Evolutionary conservation across 2,329 filamentous ascomycete genomes (phyloP).

Genomic region (Teratosphaeria nubilosa): DNA sequence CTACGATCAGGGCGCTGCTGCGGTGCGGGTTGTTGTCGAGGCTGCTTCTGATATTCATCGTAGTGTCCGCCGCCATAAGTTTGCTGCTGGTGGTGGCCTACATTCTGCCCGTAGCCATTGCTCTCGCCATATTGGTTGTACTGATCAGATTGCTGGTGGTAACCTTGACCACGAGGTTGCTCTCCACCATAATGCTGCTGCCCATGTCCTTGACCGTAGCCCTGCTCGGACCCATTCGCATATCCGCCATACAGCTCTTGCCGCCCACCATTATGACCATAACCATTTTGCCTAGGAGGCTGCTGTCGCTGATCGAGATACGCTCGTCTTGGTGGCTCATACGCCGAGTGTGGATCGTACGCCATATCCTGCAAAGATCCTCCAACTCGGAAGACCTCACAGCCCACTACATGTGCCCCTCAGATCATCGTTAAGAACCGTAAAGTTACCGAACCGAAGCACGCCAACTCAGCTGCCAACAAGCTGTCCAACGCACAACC

Average conservation of each 20-base stretch:
- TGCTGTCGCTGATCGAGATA: constrained; percentile 10
- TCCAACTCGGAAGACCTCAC: background rate
- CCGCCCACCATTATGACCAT: background rate
- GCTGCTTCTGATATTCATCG: constrained; percentile 20
- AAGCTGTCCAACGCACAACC: background rate
- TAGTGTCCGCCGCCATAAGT: constrained; percentile 11
- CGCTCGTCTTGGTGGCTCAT: constrained; percentile 10
- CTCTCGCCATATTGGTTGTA: constrained; percentile 22
- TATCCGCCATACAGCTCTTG: background rate
- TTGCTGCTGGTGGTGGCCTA: constrained; percentile 1
- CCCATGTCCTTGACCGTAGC: constrained; percentile 8
- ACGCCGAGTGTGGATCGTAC: constrained; percentile 9
- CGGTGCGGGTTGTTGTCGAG: background rate
- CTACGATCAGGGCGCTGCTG: constrained; percentile 1
- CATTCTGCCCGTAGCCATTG: constrained; percentile 13
- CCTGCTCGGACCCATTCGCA: constrained; percentile 6
- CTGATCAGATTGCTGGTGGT: constrained; percentile 1
- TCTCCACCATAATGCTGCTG: constrained; percentile 3
- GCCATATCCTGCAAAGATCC: constrained; percentile 7
- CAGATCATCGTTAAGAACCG: background rate
- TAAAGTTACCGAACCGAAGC: background rate
- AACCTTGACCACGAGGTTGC: constrained; percentile 3
- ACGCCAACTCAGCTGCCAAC: background rate
- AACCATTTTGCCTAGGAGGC: constrained; percentile 3
- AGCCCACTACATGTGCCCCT: background rate